phyloP scores from a whole-genome alignment of 768 basidiomycete species.

The Leccinum subgranulosum region DNA sequence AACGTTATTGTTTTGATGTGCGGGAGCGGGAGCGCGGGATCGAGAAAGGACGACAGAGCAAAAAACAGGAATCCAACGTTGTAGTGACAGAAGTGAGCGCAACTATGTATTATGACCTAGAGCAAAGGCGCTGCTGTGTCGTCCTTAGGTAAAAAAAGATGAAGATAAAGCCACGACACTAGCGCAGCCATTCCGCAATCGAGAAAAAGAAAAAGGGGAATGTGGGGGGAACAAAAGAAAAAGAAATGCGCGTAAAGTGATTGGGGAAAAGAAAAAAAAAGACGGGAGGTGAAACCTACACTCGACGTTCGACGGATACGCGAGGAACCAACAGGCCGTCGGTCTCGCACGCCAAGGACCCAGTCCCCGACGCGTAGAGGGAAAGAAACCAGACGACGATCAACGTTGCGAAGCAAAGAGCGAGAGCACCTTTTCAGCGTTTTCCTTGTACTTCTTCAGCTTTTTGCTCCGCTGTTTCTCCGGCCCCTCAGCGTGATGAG shows the following conservation, averaged over 20 bases:
- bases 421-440: conserved; percentile 81
- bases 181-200: conserved; percentile 21
- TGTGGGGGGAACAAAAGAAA: conserved; percentile 6
- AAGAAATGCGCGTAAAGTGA: conserved; percentile 22
- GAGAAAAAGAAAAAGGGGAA: not conserved
- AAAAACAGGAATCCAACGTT: conserved; percentile 32
- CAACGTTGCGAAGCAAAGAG: conserved; percentile 74
- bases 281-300: conserved; percentile 21
- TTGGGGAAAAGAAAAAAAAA: conserved; percentile 13
- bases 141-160: conserved; percentile 22
- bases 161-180: conserved; percentile 18
- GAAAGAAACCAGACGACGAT: conserved; percentile 16
- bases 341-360: conserved; percentile 17
- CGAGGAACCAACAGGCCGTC: conserved; percentile 12
- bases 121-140: conserved; percentile 22
- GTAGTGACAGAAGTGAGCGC: conserved; percentile 25
- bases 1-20: conserved; percentile 24
- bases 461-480: conserved; percentile 70
- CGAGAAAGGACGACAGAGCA: conserved; percentile 12
- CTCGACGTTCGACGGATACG: conserved; percentile 16
- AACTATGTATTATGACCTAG: conserved; percentile 27
- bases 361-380: conserved; percentile 18
- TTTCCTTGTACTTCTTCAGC: conserved; percentile 83
- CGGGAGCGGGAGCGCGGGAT: not conserved
- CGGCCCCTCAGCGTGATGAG: conserved; percentile 39